A percentile compares a stretch with the other conserved stretches of the same genome.
These are phyloP conservation scores for Wickerhamomyces queroliae DNA, from an alignment of 805 yeast genomes.

Conservation along the genomic window DNA sequence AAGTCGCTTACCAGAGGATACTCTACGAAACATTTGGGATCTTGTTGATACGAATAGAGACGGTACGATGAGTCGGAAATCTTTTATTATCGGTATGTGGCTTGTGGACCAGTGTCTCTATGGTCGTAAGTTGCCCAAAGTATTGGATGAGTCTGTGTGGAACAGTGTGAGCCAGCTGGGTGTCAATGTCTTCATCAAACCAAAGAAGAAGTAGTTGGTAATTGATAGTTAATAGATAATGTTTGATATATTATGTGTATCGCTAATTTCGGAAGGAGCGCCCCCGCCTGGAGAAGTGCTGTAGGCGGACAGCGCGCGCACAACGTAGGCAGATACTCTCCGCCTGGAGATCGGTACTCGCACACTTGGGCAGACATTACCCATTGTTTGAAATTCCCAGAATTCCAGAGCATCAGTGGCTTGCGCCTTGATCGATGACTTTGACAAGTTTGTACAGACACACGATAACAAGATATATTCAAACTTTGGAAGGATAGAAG, in stretches of 20 bases:
- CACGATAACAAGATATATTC: no score
- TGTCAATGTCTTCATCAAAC: conserved; percentile 23
- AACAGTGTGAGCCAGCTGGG: conserved; percentile 57
- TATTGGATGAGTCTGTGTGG: conserved; percentile 71
- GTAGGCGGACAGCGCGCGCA: no score
- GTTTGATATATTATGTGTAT: neutral
- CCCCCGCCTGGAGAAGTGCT: no score
- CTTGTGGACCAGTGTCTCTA: conserved; percentile 91
- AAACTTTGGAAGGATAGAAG: no score
- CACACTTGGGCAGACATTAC: no score
- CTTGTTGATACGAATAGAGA: conserved; percentile 62
- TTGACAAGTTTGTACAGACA: no score
- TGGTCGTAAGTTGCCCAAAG: conserved; percentile 82
- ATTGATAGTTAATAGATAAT: neutral
- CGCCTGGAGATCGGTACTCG: no score
- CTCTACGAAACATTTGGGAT: conserved; percentile 60
- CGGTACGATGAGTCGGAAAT: conserved; percentile 72
- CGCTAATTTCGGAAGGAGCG: neutral
- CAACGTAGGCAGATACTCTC: no score
- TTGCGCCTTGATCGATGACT: no score
- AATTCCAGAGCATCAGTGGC: no score
- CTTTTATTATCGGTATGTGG: conserved; percentile 97
- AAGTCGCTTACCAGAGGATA: conserved; percentile 61
- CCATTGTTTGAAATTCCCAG: no score
- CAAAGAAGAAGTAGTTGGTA: conserved; percentile 9